Percentiles rank a stretch among this genome's conserved stretches.
These are phyloP conservation scores for Trichoderma atroviride DNA, from an alignment of 2,329 filamentous ascomycete genomes.

Conservation along the genomic window DNA sequence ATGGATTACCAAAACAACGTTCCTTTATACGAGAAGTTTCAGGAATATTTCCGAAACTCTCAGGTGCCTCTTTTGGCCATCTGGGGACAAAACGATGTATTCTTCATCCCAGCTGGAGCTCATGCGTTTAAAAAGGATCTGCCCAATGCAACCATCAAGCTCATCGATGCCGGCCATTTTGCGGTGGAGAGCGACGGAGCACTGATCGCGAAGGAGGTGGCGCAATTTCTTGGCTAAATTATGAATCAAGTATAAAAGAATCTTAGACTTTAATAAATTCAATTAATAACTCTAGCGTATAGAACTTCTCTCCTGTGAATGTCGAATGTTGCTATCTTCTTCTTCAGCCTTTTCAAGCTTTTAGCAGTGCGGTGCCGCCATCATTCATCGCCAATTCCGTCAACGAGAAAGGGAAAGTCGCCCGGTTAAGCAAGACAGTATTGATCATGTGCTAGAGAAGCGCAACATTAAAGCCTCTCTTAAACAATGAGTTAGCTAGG, in stretches of 20 bases:
- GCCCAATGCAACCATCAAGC: conserved; percentile 1
- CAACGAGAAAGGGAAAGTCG: neutral
- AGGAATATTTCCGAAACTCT: conserved; percentile 7
- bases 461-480: neutral
- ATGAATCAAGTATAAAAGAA: neutral
- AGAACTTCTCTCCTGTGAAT: neutral
- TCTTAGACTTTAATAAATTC: neutral
- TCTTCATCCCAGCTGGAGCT: conserved; percentile 4
- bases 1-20: conserved; percentile 18
- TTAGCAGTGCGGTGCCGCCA: neutral
- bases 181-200: conserved; percentile 9
- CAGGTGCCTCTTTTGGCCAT: conserved; percentile 4
- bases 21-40: conserved; percentile 11
- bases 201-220: conserved; percentile 1
- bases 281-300: neutral
- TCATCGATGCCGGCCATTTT: conserved; percentile 15
- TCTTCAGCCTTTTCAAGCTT: neutral
- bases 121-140: conserved; percentile 4
- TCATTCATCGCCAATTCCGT: neutral
- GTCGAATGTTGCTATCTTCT: neutral
- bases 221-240: neutral
- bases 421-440: neutral
- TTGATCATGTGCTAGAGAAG: neutral
- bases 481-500: neutral
- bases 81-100: conserved; percentile 17